Evolutionary conservation across 495 filamentous ascomycete species (phyloP).

Genomic region (Podospora pseudocomata): DNA sequence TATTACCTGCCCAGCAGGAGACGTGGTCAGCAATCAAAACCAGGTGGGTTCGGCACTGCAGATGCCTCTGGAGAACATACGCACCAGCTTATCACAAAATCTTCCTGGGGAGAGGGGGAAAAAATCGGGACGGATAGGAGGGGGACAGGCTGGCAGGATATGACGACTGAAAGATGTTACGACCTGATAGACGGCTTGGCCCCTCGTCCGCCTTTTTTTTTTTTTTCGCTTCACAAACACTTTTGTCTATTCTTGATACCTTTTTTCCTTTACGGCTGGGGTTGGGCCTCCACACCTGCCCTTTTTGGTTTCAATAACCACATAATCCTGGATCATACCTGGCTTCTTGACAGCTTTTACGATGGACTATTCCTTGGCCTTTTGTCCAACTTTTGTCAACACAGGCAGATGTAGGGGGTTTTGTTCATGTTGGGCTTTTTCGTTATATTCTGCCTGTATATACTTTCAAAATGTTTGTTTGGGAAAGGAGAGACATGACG

Average conservation of each 20-base stretch:
- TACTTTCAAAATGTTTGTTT: not conserved
- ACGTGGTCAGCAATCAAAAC: not conserved
- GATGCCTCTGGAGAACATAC: not conserved
- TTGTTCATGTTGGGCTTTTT: not conserved
- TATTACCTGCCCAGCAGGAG: not conserved
- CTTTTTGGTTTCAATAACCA: not conserved
- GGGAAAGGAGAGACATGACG: not conserved
- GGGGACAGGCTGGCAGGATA: not conserved
- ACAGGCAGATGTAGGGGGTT: not conserved
- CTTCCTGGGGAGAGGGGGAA: not conserved
- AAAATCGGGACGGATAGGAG: not conserved
- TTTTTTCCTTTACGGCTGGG: not conserved
- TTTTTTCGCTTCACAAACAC: not conserved
- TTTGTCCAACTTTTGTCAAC: not conserved
- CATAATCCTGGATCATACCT: not conserved
- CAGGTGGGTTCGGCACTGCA: not conserved
- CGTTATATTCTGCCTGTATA: not conserved
- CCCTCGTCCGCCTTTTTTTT: not conserved
- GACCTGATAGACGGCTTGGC: not conserved
- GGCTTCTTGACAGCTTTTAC: not conserved
- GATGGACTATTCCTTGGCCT: not conserved
- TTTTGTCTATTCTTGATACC: not conserved
- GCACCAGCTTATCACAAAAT: not conserved
- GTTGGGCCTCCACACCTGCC: not conserved
- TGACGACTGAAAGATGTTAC: constrained; percentile 6